Percentiles rank a stretch among this genome's conserved stretches.
Evolutionary conservation across 805 yeast species (phyloP).

Genomic region (Myxozyma neotropica): DNA sequence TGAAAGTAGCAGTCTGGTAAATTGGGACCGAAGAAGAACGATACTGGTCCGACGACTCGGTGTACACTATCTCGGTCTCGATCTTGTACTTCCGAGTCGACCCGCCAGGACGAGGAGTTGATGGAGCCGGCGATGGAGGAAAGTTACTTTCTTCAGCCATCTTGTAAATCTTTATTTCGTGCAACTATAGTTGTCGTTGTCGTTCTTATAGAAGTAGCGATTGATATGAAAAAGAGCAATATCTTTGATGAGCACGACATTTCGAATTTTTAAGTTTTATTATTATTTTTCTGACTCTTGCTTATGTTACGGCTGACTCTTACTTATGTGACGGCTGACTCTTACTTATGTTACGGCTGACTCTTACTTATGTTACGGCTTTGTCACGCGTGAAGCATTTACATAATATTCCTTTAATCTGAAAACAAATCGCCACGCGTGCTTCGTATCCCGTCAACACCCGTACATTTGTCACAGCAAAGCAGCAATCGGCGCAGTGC

Average conservation of each 20-base stretch:
- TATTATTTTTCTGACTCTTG: background rate
- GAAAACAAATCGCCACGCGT: conserved; percentile 1
- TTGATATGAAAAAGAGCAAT: background rate
- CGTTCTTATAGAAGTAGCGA: background rate
- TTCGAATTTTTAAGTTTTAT: background rate
- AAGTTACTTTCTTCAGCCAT: background rate
- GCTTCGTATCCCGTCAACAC: too few relatives aligned
- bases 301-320: background rate
- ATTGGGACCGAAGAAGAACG: conserved; percentile 84
- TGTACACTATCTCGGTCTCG: conserved; percentile 70
- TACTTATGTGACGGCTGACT: background rate
- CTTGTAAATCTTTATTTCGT: too few relatives aligned
- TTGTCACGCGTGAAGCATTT: background rate
- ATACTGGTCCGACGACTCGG: conserved; percentile 66
- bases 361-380: background rate
- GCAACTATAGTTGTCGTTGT: background rate
- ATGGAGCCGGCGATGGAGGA: conserved; percentile 46
- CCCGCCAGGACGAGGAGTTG: conserved; percentile 39
- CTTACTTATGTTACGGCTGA: background rate
- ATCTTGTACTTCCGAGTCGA: conserved; percentile 48
- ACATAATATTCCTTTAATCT: too few relatives aligned
- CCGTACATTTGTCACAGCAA: too few relatives aligned
- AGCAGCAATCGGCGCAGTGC: background rate
- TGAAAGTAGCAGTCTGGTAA: conserved; percentile 93
- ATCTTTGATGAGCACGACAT: background rate